Conservation (phyloP, 2,329 filamentous ascomycete genomes). For the Penicillium sp. region DNA sequence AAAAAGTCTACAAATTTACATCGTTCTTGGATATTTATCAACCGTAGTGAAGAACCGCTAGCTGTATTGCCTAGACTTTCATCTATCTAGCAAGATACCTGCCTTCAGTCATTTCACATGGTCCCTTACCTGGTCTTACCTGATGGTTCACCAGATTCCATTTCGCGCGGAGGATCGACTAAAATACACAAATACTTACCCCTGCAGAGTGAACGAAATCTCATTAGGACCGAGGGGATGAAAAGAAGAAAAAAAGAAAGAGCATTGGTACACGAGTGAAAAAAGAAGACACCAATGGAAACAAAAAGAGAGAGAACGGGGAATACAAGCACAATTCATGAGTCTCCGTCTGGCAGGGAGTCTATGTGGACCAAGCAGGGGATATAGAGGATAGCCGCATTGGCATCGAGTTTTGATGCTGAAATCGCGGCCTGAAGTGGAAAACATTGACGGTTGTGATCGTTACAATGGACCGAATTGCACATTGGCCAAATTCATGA, state of each 20-base stretch:
- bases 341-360: slow-evolving; percentile 2
- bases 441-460: slow-evolving; percentile 4
- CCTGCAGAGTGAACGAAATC: slow-evolving; percentile 22
- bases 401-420: not conserved
- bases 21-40: not conserved
- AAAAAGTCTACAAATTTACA: slow-evolving; percentile 17
- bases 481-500: slow-evolving; percentile 16
- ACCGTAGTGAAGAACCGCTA: slow-evolving; percentile 4
- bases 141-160: slow-evolving; percentile 24
- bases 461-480: slow-evolving; percentile 31
- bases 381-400: not conserved
- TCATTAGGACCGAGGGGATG: slow-evolving; percentile 21
- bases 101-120: slow-evolving; percentile 27
- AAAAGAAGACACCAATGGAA: slow-evolving; percentile 25
- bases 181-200: slow-evolving; percentile 48
- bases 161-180: slow-evolving; percentile 23
- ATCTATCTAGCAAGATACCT: slow-evolving; percentile 18
- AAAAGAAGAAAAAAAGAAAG: slow-evolving; percentile 34
- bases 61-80: slow-evolving; percentile 4
- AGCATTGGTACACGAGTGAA: slow-evolving; percentile 16
- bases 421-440: not conserved
- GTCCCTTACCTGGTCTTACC: slow-evolving; percentile 48
- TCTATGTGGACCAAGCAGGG: not conserved
- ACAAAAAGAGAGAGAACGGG: slow-evolving; percentile 26
- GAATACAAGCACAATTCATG: slow-evolving; percentile 20